Base-by-base conservation (phyloP, 1,139 yeast species). In the Sugiyamaella xylanicola region DNA sequence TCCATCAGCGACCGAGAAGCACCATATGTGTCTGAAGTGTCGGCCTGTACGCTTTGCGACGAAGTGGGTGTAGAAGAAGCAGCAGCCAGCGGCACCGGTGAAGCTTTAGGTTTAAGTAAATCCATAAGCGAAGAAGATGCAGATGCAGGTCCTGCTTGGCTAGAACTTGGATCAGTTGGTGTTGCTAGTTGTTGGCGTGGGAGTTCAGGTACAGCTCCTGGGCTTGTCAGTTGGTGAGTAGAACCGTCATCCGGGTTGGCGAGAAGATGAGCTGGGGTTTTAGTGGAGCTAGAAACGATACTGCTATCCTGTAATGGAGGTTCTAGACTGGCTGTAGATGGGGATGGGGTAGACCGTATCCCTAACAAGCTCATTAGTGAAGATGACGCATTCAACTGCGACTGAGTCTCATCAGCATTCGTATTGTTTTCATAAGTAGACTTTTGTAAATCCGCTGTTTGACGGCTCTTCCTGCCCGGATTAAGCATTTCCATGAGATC, bases 301-400 rank as follows among this genome's bases (percentile, higher is more conserved):
- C 43, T 46, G 20, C 42, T 36, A 22, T 36, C 43, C 8, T 36
- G 2, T 5, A 27, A 27, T 22, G 4, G 44, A 3, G n/a, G 44
- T 41, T 41, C 25, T 3, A 13, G 11, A 8, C 21, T 20, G 20
- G n/a, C 21, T 3, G 37, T 44, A 16, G 39, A 13, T 16, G 25
- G 40, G 3, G 50, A 15, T 35, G 41, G 42, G 20, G 17, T 15
- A 3, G 45, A 20, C 9, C 32, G n/a, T 1, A 48, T 44, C 17
- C 52, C 52, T 11, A 52, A 35, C 2, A 52, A 36, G 25, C 37
- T 35, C 55, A 52, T 52, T 29, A 52, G 22, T 13, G 53, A 48
- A 2, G 56, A 5, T 4, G 56, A 48, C 5, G 56, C 53, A 19
- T 3, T 35, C 2, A 41, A 7, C 3, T 22, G 43, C 9, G 52